Evolutionary conservation across 2,329 filamentous ascomycete genomes (phyloP).

Genomic region (Emmonsiellopsis sp.): DNA sequence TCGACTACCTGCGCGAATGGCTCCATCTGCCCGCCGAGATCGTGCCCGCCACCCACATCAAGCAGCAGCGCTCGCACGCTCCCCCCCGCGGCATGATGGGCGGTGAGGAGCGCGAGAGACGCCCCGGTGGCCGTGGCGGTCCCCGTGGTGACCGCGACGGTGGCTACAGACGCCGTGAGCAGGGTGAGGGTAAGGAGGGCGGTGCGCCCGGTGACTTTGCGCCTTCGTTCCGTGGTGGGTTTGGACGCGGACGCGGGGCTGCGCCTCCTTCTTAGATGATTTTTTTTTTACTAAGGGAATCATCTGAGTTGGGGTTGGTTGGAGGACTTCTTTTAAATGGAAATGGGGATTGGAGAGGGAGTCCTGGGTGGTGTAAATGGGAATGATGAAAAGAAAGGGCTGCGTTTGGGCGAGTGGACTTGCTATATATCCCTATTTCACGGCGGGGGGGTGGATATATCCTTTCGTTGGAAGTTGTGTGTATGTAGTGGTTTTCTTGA

Average conservation of each 20-base stretch:
- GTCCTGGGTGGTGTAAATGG: too few relatives aligned
- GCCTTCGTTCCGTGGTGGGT: constrained; percentile 86
- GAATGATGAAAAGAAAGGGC: too few relatives aligned
- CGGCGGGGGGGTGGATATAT: too few relatives aligned
- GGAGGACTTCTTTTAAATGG: not conserved
- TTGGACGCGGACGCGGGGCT: constrained; percentile 77
- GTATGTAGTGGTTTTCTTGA: too few relatives aligned
- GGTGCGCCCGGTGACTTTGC: constrained; percentile 86
- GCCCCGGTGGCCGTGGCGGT: constrained; percentile 75
- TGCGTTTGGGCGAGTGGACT: too few relatives aligned
- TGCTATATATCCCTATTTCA: too few relatives aligned
- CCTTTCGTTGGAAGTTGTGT: too few relatives aligned
- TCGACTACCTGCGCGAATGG: constrained; percentile 99
- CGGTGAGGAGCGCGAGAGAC: constrained; percentile 70
- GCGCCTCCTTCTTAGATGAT: constrained; percentile 44
- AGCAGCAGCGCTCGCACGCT: constrained; percentile 98
- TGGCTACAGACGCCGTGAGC: constrained; percentile 85
- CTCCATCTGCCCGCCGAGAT: constrained; percentile 99
- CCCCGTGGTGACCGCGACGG: constrained; percentile 66
- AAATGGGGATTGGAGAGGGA: too few relatives aligned
- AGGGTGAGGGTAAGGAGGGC: constrained; percentile 80
- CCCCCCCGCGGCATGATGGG: constrained; percentile 98
- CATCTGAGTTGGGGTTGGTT: not conserved
- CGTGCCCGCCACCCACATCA: constrained; percentile 99
- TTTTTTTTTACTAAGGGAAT: not conserved